These are phyloP conservation scores for Chrysopogon serrulatus DNA, from an alignment of 176 grass and related monocot species.

Conservation along the genomic window DNA sequence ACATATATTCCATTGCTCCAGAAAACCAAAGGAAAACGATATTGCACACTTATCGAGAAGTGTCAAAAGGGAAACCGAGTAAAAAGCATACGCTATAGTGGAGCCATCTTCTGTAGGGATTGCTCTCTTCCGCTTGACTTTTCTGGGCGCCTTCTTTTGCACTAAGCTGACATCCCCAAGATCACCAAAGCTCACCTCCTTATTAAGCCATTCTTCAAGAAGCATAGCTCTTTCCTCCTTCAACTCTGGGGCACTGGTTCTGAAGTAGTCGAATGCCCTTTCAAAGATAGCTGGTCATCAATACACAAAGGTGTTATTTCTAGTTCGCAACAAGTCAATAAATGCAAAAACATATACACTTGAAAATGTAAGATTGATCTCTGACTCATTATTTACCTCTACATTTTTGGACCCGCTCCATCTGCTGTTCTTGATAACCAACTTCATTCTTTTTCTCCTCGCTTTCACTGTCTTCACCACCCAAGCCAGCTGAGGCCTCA, in stretches of 20 bases:
- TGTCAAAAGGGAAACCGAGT: constrained; percentile 2
- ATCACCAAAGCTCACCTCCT: constrained; percentile 68
- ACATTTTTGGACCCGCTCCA: constrained; percentile 39
- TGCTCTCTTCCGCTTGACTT: constrained; percentile 86
- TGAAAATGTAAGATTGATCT: constrained; percentile 1
- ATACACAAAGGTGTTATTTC: constrained; percentile 10
- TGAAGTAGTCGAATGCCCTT: constrained; percentile 82
- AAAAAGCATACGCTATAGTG: constrained; percentile 59
- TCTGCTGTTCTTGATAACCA: constrained; percentile 32
- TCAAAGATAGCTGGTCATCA: constrained; percentile 64
- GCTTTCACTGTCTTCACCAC: constrained; percentile 29
- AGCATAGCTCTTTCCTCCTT: constrained; percentile 98
- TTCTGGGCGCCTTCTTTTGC: constrained; percentile 84
- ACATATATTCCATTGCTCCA: neutral
- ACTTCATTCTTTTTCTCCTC: constrained; percentile 47
- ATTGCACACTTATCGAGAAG: neutral
- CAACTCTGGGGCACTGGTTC: constrained; percentile 65
- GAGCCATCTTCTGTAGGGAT: constrained; percentile 71
- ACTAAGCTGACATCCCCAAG: constrained; percentile 72
- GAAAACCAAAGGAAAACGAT: neutral
- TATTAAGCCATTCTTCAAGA: constrained; percentile 89
- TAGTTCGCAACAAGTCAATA: neutral
- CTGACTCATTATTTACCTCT: constrained; percentile 46
- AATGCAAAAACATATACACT: neutral
- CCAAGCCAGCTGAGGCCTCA: constrained; percentile 64